Percentiles rank a stretch among this genome's conserved stretches.
Evolutionary conservation across 352 stramenopile genomes (phyloP).

Genomic region (Pythium folliculosum): DNA sequence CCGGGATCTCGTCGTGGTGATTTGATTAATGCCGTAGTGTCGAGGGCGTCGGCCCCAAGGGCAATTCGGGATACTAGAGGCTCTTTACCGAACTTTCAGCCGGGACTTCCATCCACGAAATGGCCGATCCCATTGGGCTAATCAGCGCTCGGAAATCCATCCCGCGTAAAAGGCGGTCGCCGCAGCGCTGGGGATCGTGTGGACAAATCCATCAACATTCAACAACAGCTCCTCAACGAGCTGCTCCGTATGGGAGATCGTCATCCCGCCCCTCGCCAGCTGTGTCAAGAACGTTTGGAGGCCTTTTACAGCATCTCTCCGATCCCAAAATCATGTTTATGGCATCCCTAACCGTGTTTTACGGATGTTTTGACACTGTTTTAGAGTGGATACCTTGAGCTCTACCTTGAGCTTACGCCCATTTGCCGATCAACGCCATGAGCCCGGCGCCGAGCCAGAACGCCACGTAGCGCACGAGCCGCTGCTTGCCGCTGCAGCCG

Average conservation of each 20-base stretch:
- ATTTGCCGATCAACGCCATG: constrained; percentile 78
- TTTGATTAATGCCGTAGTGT: not conserved
- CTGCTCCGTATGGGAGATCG: too few species aligned
- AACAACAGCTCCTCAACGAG: too few species aligned
- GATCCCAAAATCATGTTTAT: not conserved
- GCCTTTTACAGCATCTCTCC: not conserved
- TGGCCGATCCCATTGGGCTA: not conserved
- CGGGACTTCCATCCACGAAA: not conserved
- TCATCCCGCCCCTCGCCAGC: too few species aligned
- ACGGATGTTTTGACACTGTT: too few species aligned
- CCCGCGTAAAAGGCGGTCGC: too few species aligned
- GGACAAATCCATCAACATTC: too few species aligned
- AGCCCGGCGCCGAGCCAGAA: constrained; percentile 54
- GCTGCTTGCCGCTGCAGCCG: constrained; percentile 30
- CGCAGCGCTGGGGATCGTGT: not conserved
- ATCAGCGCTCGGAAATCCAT: too few species aligned
- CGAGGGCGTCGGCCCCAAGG: too few species aligned
- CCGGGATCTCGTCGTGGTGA: too few species aligned
- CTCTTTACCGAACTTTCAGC: not conserved
- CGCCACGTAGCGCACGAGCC: constrained; percentile 44
- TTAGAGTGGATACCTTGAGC: too few species aligned
- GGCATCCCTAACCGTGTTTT: too few species aligned
- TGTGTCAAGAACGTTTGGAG: not conserved
- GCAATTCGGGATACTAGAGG: too few species aligned
- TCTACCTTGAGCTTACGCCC: constrained; percentile 35